Evolutionary conservation across 257 asterid genomes (phyloP).

Genomic region (Solanum medicagineum): DNA sequence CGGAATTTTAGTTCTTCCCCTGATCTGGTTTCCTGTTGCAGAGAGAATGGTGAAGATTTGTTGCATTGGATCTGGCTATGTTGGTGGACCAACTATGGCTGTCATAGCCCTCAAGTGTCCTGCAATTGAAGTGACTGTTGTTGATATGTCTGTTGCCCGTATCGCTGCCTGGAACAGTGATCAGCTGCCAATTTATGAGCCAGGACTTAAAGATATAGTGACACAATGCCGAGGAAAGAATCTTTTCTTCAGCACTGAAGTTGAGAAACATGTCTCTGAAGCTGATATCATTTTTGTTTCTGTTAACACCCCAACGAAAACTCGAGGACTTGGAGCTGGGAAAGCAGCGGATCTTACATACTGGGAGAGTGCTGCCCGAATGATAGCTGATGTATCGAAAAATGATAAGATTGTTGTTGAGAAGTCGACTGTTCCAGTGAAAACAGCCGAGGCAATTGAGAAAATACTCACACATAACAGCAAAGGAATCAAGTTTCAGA

Average conservation of each 20-base stretch:
- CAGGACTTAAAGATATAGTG: slow-evolving; percentile 21
- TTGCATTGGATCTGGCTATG: slow-evolving; percentile 30
- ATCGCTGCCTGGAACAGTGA: slow-evolving; percentile 23
- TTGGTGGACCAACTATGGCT: slow-evolving; percentile 32
- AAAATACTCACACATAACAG: slow-evolving; percentile 21
- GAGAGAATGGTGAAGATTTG: slow-evolving; percentile 28
- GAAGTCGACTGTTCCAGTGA: slow-evolving; percentile 30
- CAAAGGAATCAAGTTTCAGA: slow-evolving; percentile 21
- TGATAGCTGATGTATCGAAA: slow-evolving; percentile 24
- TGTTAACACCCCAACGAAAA: slow-evolving; percentile 24
- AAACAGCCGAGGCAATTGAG: slow-evolving; percentile 25
- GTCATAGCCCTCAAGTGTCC: slow-evolving; percentile 27
- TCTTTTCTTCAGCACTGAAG: slow-evolving; percentile 21
- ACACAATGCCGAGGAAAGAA: slow-evolving; percentile 27
- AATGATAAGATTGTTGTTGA: slow-evolving; percentile 22
- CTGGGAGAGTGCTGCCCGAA: slow-evolving; percentile 29
- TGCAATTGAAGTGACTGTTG: slow-evolving; percentile 21
- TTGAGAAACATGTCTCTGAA: slow-evolving; percentile 19
- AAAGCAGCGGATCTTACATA: slow-evolving; percentile 30
- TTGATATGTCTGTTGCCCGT: slow-evolving; percentile 19
- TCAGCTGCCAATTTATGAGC: slow-evolving; percentile 26
- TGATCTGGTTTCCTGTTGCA: not conserved
- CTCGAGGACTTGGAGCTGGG: slow-evolving; percentile 26
- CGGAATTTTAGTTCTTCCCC: not conserved
- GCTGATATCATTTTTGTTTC: slow-evolving; percentile 25